Conservation (phyloP, 345 rosid genomes). For the Brassica rapa region DNA sequence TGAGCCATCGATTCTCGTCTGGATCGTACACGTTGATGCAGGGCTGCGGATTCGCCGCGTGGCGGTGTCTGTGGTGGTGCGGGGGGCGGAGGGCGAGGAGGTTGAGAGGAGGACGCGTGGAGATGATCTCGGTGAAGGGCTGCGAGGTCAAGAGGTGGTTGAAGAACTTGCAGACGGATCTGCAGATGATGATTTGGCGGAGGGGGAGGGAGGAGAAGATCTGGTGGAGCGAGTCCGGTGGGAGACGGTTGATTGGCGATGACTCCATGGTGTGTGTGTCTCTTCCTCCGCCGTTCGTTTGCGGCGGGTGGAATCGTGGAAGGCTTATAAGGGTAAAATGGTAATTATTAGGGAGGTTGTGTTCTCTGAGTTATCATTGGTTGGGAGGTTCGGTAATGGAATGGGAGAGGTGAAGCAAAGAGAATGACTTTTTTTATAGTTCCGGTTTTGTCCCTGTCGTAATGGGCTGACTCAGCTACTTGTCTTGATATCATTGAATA, state of each 20-base stretch:
- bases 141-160: slow-evolving; percentile 52
- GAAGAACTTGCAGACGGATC: slow-evolving; percentile 68
- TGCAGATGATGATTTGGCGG: slow-evolving; percentile 72
- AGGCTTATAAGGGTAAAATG: slow-evolving; percentile 8
- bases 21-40: slow-evolving; percentile 72
- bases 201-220: slow-evolving; percentile 81
- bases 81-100: slow-evolving; percentile 77
- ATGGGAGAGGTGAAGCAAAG: not conserved
- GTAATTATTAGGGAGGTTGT: not conserved
- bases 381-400: not conserved
- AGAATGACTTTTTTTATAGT: not conserved
- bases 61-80: slow-evolving; percentile 47
- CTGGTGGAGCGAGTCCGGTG: slow-evolving; percentile 72
- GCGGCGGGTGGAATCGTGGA: slow-evolving; percentile 3
- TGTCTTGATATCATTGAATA: slow-evolving; percentile 26
- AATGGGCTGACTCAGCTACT: slow-evolving; percentile 35
- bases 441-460: slow-evolving; percentile 23
- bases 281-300: slow-evolving; percentile 8
- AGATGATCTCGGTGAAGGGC: slow-evolving; percentile 49
- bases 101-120: slow-evolving; percentile 55
- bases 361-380: slow-evolving; percentile 20
- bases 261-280: slow-evolving; percentile 42
- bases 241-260: slow-evolving; percentile 61
- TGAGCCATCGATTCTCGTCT: slow-evolving; percentile 58
- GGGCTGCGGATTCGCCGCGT: slow-evolving; percentile 29